Conservation (phyloP, 163 green algal species). For the Volvox carteri region DNA sequence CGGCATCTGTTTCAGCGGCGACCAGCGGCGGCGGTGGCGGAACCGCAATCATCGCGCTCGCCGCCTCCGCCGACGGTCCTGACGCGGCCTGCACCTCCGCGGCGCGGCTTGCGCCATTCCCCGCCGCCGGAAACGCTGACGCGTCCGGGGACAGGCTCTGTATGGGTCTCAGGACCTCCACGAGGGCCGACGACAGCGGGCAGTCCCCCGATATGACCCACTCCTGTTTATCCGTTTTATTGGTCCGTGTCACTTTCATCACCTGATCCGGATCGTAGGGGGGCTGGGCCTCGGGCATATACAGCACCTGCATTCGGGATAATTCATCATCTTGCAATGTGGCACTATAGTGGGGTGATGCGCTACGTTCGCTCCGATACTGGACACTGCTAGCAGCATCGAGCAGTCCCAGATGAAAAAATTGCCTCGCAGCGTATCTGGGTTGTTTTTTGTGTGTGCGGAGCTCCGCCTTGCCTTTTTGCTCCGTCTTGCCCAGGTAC, state of each 20-base stretch:
- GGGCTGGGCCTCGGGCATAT: slow-evolving; percentile 55
- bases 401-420: no score
- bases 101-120: neutral
- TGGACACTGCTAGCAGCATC: no score
- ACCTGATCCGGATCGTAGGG: slow-evolving; percentile 54
- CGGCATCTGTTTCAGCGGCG: no score
- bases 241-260: slow-evolving; percentile 7
- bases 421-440: no score
- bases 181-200: slow-evolving; percentile 34
- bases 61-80: neutral
- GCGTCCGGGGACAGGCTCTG: neutral
- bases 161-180: slow-evolving; percentile 56
- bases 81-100: neutral
- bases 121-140: neutral
- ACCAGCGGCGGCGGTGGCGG: no score
- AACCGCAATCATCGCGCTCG: neutral
- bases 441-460: no score
- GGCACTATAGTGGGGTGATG: no score
- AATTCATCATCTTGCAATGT: no score
- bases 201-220: slow-evolving; percentile 35
- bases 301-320: slow-evolving; percentile 75
- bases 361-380: no score
- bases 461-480: no score
- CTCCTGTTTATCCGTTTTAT: no score
- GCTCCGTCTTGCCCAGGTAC: no score